Conservation (phyloP, 441 rosid species). For the Eutrema salsugineum region DNA sequence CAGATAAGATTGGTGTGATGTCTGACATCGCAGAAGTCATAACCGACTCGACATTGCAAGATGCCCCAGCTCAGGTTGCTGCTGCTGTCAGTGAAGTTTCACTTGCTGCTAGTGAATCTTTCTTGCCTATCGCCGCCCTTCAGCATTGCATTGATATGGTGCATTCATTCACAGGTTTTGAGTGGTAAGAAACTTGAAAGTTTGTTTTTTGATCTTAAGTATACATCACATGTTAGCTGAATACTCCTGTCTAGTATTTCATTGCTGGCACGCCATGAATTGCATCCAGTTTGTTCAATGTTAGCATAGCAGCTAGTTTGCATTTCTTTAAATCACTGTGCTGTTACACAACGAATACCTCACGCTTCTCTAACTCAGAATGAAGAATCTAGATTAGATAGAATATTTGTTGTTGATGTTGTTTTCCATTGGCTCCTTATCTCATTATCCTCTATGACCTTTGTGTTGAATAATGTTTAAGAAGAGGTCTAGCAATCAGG, state of each 20-base stretch:
- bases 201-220: not conserved
- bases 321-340: not conserved
- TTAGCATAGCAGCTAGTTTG: not conserved
- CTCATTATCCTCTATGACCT: not conserved
- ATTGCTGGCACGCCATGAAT: not conserved
- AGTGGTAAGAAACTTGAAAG: slow-evolving; percentile 45
- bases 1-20: slow-evolving; percentile 53
- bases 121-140: slow-evolving; percentile 54
- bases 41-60: slow-evolving; percentile 46
- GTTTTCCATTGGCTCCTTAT: not conserved
- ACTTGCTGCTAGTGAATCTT: slow-evolving; percentile 76
- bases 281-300: not conserved
- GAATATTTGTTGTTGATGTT: not conserved
- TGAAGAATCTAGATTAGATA: not conserved
- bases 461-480: not conserved
- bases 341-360: not conserved
- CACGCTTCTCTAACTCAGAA: not conserved
- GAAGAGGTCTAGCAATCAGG: not conserved
- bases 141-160: slow-evolving; percentile 70
- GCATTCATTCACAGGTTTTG: slow-evolving; percentile 65
- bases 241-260: not conserved
- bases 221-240: not conserved
- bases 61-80: slow-evolving; percentile 47
- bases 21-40: slow-evolving; percentile 57
- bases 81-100: slow-evolving; percentile 71